These are phyloP conservation scores for Lithocarpus polystachyus DNA, from an alignment of 306 rosid species.

Conservation along the genomic window DNA sequence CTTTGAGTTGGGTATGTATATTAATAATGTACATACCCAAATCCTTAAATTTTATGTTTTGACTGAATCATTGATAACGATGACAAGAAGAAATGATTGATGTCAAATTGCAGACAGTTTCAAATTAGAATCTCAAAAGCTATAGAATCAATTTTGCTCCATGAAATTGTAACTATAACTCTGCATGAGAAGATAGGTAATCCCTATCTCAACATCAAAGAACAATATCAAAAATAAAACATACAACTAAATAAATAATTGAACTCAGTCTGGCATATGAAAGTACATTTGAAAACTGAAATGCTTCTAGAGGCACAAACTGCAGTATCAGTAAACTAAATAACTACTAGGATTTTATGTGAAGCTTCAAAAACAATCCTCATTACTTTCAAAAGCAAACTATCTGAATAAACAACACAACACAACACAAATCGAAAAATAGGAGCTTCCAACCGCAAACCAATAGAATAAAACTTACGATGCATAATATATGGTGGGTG, in stretches of 20 bases:
- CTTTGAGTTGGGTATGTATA: no score
- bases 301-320: background rate
- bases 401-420: background rate
- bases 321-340: background rate
- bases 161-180: background rate
- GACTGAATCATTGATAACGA: background rate
- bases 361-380: background rate
- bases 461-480: slow-evolving; percentile 48
- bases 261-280: background rate
- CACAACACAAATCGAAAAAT: background rate
- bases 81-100: background rate
- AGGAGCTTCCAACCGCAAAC: background rate
- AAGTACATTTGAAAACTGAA: background rate
- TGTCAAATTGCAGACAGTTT: background rate
- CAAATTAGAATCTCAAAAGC: background rate
- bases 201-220: background rate
- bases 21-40: background rate
- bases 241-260: background rate
- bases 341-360: background rate
- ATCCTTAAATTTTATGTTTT: background rate
- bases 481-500: slow-evolving; percentile 76
- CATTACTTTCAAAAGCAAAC: background rate
- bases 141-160: background rate
- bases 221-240: background rate
- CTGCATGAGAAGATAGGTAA: background rate